Base-by-base conservation (phyloP, 2,329 filamentous ascomycete species). In the Alternaria triticimaculans region DNA sequence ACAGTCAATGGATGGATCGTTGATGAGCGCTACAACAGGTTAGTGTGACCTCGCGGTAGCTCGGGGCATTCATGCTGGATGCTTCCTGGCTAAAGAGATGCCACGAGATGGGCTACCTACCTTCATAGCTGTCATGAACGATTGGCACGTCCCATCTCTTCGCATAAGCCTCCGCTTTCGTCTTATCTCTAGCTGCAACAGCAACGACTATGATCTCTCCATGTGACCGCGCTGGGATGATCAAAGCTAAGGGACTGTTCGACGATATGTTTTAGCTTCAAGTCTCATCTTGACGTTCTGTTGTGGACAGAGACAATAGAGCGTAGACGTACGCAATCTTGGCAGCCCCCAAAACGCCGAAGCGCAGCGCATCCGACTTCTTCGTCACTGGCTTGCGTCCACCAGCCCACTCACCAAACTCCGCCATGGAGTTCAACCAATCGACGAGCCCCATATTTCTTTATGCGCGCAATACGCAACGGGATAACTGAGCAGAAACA, bases 121-220 rank as follows among this genome's bases (percentile, higher is more conserved):
- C 84, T 68, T 88, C 79, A 65, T 88, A 88, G 55, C 78, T 77
- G 58, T 80, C 74, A 67, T 83, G 79, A 8, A 86, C 84, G 26
- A 84, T 80, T 0, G 83, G 84, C 50, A 89, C 86, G 9, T 78
- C 78, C 71, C 88, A 77, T 62, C 83, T 84, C 66, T 83, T 84
- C 3, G 86, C 86, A 73, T 81, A 88, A 0, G 77, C 79, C 54
- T 81, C 74, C 1, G 87, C 87, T 55, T 79, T 84, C 5, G 72
- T 73, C 30, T 69, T 76, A 71, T 87, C 83, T 5, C 87, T 80
- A 3, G 86, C 85, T 3, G 87, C 85, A 2, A 89, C 81, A 5
- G 83, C 84, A 9, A 83, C 80, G 12, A 89, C 63, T 12, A 87
- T 78, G 14, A 88, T 84, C 43, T 87, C 85, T 0, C 86, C 79